A percentile compares a stretch with the other conserved stretches of the same genome.
phyloP scores from a whole-genome alignment of 495 filamentous ascomycete genomes.

The Trichocladium uniseriatum region DNA sequence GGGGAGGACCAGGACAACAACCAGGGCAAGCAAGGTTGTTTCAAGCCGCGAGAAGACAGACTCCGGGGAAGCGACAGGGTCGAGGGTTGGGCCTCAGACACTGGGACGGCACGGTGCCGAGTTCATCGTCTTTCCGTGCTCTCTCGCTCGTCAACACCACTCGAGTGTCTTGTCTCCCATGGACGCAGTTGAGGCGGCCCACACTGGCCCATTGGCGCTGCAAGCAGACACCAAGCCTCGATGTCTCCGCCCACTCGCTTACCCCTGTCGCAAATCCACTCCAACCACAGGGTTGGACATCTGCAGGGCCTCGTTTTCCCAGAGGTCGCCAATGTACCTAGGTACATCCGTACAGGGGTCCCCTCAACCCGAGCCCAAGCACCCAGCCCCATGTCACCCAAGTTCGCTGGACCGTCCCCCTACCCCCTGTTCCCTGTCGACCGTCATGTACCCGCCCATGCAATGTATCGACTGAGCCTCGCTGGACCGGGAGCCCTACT shows the following conservation, averaged over 20 bases:
- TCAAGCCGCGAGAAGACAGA: no score
- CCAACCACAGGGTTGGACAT: conserved; percentile 16
- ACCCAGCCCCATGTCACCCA: conserved; percentile 17
- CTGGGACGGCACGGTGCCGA: no score
- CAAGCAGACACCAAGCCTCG: conserved; percentile 13
- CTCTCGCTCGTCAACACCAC: not conserved
- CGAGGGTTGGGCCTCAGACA: conserved; percentile 1
- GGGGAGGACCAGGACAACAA: not conserved
- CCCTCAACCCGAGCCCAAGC: conserved; percentile 7
- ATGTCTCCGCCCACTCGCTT: conserved; percentile 18
- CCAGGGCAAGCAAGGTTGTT: not conserved
- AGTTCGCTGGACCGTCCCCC: not conserved
- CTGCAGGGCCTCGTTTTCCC: conserved; percentile 18
- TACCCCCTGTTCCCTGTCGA: conserved; percentile 9
- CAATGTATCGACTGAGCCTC: conserved; percentile 26
- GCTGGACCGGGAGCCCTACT: conserved; percentile 19
- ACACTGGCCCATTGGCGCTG: not conserved
- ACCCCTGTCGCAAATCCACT: conserved; percentile 16
- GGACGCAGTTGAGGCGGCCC: not conserved
- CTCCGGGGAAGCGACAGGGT: not conserved
- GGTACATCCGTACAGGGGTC: conserved; percentile 9
- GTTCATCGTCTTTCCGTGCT: not conserved
- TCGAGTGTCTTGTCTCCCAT: not conserved
- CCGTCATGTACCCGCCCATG: conserved; percentile 16
- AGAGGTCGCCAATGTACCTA: conserved; percentile 22